These are phyloP conservation scores for Verticillium alfalfae DNA, from an alignment of 2,329 filamentous ascomycete species.

Conservation along the genomic window DNA sequence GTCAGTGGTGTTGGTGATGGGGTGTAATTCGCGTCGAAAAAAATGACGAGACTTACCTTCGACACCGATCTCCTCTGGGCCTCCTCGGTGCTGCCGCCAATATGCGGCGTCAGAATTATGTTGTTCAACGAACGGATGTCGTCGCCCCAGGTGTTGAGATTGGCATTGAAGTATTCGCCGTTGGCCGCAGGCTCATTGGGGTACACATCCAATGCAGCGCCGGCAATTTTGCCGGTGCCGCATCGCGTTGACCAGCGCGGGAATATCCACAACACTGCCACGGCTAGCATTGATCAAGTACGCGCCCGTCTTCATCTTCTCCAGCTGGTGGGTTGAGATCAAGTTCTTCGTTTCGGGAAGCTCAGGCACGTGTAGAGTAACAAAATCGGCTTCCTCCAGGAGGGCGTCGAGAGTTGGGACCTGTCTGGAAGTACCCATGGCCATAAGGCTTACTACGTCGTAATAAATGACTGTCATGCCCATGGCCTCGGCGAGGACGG, in stretches of 20 bases:
- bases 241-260: slow-evolving; percentile 83
- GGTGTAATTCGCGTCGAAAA: neutral
- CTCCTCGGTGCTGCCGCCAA: slow-evolving; percentile 96
- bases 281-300: slow-evolving; percentile 97
- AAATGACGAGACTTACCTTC: slow-evolving; percentile 49
- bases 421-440: slow-evolving; percentile 80
- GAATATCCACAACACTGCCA: slow-evolving; percentile 90
- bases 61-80: slow-evolving; percentile 89
- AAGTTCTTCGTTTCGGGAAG: slow-evolving; percentile 88
- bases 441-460: slow-evolving; percentile 92
- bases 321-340: slow-evolving; percentile 75
- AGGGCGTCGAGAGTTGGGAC: slow-evolving; percentile 73
- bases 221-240: slow-evolving; percentile 80
- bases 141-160: slow-evolving; percentile 77
- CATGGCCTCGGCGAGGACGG: slow-evolving; percentile 93
- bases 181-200: slow-evolving; percentile 91
- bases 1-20: neutral
- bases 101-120: slow-evolving; percentile 92
- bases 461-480: slow-evolving; percentile 98
- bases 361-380: slow-evolving; percentile 92
- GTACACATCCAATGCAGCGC: slow-evolving; percentile 94
- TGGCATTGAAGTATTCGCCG: slow-evolving; percentile 86
- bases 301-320: slow-evolving; percentile 84
- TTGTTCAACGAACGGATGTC: slow-evolving; percentile 84
- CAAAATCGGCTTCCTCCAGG: slow-evolving; percentile 77